Conservation (phyloP, 2,329 filamentous ascomycete species). For the Clonostachys chloroleuca region DNA sequence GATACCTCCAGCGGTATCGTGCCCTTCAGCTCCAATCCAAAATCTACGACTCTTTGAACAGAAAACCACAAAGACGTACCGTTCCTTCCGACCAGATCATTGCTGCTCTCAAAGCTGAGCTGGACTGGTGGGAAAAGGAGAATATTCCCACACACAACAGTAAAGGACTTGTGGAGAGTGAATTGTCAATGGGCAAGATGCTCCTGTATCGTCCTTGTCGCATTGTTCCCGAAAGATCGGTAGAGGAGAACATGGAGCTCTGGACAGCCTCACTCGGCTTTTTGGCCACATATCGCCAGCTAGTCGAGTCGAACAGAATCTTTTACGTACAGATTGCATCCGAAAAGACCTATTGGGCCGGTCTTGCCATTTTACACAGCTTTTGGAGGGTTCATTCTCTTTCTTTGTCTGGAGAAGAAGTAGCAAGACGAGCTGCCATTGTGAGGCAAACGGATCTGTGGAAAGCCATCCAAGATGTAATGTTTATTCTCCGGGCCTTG, state of each 20-base stretch:
- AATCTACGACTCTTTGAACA: constrained; percentile 10
- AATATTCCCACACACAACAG: constrained; percentile 7
- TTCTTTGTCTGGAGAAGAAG: no score
- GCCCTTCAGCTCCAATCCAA: constrained; percentile 12
- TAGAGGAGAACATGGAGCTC: constrained; percentile 7
- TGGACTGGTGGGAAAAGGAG: constrained; percentile 6
- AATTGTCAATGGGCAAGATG: constrained; percentile 14
- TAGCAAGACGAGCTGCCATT: background rate
- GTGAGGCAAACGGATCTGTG: constrained; percentile 9
- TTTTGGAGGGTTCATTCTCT: constrained; percentile 9
- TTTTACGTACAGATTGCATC: constrained; percentile 15
- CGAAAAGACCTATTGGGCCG: constrained; percentile 15
- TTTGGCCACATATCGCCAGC: constrained; percentile 9
- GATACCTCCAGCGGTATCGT: constrained; percentile 14
- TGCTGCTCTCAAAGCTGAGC: constrained; percentile 1
- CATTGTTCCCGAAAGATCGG: constrained; percentile 7
- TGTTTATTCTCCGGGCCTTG: constrained; percentile 11
- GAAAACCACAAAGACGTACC: background rate
- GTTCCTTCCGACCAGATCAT: background rate
- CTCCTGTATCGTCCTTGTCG: constrained; percentile 10
- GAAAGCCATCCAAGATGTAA: constrained; percentile 12
- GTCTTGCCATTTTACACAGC: constrained; percentile 11
- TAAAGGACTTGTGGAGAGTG: constrained; percentile 11
- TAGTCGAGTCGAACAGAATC: constrained; percentile 13
- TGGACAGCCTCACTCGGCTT: constrained; percentile 11